Conservation (phyloP, 1,284 basidiomycete species). For the Fomitopsis pinicola region DNA sequence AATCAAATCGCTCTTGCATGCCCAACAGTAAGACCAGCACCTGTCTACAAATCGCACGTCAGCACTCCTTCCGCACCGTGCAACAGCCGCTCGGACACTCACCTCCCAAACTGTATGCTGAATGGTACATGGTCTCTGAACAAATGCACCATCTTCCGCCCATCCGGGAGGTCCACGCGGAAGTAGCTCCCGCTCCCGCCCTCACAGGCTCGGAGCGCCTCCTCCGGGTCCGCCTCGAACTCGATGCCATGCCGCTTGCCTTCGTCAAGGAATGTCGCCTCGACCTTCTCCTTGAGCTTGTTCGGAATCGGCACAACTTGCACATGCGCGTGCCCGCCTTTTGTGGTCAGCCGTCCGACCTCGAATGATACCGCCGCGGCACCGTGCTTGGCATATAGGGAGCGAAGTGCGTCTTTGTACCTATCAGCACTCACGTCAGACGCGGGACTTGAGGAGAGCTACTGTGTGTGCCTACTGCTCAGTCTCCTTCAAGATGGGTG, state of each 20-base stretch:
- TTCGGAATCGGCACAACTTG: slow-evolving; percentile 82
- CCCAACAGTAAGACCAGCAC: slow-evolving; percentile 73
- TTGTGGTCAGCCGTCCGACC: slow-evolving; percentile 76
- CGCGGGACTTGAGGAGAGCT: background rate
- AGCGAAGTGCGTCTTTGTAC: slow-evolving; percentile 74
- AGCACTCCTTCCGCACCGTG: background rate
- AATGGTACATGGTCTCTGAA: slow-evolving; percentile 78
- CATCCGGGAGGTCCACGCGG: slow-evolving; percentile 84
- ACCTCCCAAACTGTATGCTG: slow-evolving; percentile 92
- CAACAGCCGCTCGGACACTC: slow-evolving; percentile 23
- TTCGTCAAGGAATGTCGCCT: slow-evolving; percentile 65
- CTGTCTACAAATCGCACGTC: slow-evolving; percentile 44
- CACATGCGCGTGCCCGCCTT: slow-evolving; percentile 93
- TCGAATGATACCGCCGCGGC: slow-evolving; percentile 80
- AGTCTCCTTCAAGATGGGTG: slow-evolving; percentile 77
- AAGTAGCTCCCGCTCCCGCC: slow-evolving; percentile 73
- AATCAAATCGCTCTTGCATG: slow-evolving; percentile 78
- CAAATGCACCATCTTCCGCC: slow-evolving; percentile 81
- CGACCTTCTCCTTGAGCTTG: slow-evolving; percentile 56
- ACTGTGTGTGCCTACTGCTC: slow-evolving; percentile 43
- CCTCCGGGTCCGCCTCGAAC: slow-evolving; percentile 57
- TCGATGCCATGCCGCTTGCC: slow-evolving; percentile 65
- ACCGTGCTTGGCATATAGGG: slow-evolving; percentile 69
- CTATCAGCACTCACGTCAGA: slow-evolving; percentile 30
- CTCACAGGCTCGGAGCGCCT: slow-evolving; percentile 52